Percentiles rank a stretch among this genome's conserved stretches.
Evolutionary conservation across 495 filamentous ascomycete species (phyloP).

Genomic region (Penicillium bialowiezense): DNA sequence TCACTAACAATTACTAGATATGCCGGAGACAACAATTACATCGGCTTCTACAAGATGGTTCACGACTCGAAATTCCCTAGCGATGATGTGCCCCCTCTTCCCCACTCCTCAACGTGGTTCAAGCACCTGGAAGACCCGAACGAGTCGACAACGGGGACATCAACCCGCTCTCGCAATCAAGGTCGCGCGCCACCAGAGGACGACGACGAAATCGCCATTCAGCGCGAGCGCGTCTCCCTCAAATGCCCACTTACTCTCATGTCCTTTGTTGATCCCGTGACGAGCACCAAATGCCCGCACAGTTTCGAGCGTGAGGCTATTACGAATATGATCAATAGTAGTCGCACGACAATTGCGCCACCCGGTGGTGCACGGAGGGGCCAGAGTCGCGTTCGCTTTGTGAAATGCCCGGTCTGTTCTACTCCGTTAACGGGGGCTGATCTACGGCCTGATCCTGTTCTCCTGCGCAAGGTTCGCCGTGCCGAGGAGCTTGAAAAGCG

Average conservation of each 20-base stretch:
- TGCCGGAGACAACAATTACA: conserved; percentile 73
- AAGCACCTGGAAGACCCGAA: conserved; percentile 46
- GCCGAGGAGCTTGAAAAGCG: conserved; percentile 30
- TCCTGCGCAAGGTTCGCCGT: conserved; percentile 41
- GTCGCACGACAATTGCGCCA: conserved; percentile 21
- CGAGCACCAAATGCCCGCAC: conserved; percentile 76
- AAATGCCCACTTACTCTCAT: conserved; percentile 80
- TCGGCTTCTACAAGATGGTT: conserved; percentile 70
- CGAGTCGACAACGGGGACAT: conserved; percentile 7
- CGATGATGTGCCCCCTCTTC: conserved; percentile 60
- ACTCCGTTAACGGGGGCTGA: conserved; percentile 37
- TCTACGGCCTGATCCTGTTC: conserved; percentile 39
- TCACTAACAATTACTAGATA: conserved; percentile 44
- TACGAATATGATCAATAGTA: conserved; percentile 54
- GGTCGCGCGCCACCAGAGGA: conserved; percentile 39
- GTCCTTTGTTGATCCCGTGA: conserved; percentile 68
- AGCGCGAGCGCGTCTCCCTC: conserved; percentile 64
- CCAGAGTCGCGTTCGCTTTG: conserved; percentile 18
- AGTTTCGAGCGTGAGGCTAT: conserved; percentile 78
- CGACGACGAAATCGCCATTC: conserved; percentile 77
- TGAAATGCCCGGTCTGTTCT: conserved; percentile 52
- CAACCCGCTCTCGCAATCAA: conserved; percentile 20
- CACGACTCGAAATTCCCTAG: conserved; percentile 71
- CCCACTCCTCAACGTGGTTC: conserved; percentile 74
- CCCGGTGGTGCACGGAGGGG: conserved; percentile 15